phyloP scores from a whole-genome alignment of 1,139 yeast genomes.

The Kluyveromyces marxianus region DNA sequence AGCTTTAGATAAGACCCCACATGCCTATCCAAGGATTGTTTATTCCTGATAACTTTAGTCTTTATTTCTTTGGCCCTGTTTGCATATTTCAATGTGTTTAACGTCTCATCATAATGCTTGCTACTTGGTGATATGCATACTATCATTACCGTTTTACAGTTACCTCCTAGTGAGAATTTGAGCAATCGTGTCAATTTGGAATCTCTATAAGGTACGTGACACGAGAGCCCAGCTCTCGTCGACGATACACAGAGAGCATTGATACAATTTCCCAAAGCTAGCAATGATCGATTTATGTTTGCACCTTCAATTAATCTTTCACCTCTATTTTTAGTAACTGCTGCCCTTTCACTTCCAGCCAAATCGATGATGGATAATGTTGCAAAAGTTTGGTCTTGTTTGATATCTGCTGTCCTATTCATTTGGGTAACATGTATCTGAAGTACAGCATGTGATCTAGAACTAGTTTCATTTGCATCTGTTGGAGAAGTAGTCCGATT shows the following conservation, averaged over 20 bases:
- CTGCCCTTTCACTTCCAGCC: slow-evolving; percentile 94
- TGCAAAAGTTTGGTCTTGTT: slow-evolving; percentile 65
- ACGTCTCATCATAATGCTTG: slow-evolving; percentile 82
- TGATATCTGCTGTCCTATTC: slow-evolving; percentile 53
- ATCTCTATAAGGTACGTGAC: slow-evolving; percentile 86
- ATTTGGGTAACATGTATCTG: slow-evolving; percentile 66
- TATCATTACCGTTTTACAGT: slow-evolving; percentile 91
- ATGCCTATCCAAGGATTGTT: slow-evolving; percentile 72
- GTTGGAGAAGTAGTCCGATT: slow-evolving; percentile 83
- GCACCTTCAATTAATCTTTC: slow-evolving; percentile 82
- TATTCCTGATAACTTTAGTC: slow-evolving; percentile 70
- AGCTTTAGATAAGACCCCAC: slow-evolving; percentile 81
- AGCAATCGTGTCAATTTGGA: slow-evolving; percentile 79
- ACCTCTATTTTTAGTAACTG: slow-evolving; percentile 80
- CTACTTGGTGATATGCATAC: slow-evolving; percentile 87
- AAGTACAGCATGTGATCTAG: slow-evolving; percentile 87
- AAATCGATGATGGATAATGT: slow-evolving; percentile 81
- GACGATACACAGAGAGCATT: slow-evolving; percentile 61
- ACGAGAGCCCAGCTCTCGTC: slow-evolving; percentile 24
- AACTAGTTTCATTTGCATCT: slow-evolving; percentile 82
- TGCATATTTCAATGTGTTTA: slow-evolving; percentile 85
- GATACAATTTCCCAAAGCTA: slow-evolving; percentile 90
- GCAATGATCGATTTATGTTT: slow-evolving; percentile 75
- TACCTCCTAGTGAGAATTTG: slow-evolving; percentile 89
- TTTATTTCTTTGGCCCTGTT: slow-evolving; percentile 85